Evolutionary conservation across 768 basidiomycete genomes (phyloP), one percentile per base, ranked within the genome.

Genomic region (Podaxis sp.): DNA sequence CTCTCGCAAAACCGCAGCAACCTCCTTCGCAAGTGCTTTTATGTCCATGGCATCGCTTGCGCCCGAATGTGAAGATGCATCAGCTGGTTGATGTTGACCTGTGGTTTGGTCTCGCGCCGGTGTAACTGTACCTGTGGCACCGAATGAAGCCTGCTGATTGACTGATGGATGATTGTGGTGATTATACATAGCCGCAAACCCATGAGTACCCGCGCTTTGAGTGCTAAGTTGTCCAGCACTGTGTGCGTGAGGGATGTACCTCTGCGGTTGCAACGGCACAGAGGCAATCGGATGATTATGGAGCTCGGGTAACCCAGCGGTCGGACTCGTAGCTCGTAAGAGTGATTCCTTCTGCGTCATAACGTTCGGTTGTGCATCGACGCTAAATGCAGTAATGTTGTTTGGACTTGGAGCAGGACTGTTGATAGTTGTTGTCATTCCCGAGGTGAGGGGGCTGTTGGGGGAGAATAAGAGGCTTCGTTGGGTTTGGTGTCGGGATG

Each of bases 11-110:
- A 67, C 51, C 2, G 63, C 62, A 4, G 61, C 68, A 6, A 69
- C 66, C 47, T 69, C 68, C 24, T 49, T 65, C 9, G 68, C 68
- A 9, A 69, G 55, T 2, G 66, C 63, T 4, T 67, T 61, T 15
- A 69, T 59, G 38, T 67, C 61, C 17, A 69, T 43, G 13, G 5
- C 29, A 4, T 25, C 51, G 8, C 52, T 47, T 33, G 51, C 13
- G 5, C 12, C 53, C n/a, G 60, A 36, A 12, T 36, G 27, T n/a
- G 58, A 59, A 12, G 47, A 40, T 4, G 9, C 11, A 22, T 38
- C 47, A 2, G 22, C 5, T 12, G 19, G 3, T 51, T 50, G 55
- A 9, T 24, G 49, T 37, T 36, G 46, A 33, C 41, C 19, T 19
- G 40, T 15, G 17, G 47, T 49, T 33, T 29, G 12, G 9, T 19